Percentiles rank a stretch among this genome's conserved stretches.
These are phyloP conservation scores for Trypanosoma lewisi DNA, from an alignment of 208 protist species.

Conservation along the genomic window DNA sequence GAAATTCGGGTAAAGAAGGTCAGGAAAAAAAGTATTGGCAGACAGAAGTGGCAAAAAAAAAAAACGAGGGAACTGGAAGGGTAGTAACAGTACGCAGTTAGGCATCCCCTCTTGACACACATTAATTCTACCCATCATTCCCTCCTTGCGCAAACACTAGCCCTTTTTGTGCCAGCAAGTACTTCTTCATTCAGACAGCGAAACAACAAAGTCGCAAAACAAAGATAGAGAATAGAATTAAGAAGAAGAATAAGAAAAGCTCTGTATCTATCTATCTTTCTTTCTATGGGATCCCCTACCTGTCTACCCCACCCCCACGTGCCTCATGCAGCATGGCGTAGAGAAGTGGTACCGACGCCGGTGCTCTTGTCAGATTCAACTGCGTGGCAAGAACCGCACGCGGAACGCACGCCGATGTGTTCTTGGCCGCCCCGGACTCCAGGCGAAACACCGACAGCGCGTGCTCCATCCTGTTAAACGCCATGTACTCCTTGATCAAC, in stretches of 20 bases:
- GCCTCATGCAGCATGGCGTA: constrained; percentile 84
- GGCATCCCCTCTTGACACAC: background rate
- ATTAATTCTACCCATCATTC: too few relatives aligned
- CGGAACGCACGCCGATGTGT: constrained; percentile 34
- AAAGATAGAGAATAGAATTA: too few relatives aligned
- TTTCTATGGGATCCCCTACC: background rate
- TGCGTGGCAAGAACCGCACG: constrained; percentile 68
- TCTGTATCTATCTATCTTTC: constrained; percentile 4
- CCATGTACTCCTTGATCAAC: constrained; percentile 93
- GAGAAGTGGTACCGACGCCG: constrained; percentile 62
- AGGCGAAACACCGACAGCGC: constrained; percentile 83
- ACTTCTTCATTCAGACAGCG: background rate
- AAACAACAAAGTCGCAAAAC: too few relatives aligned
- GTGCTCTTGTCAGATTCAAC: constrained; percentile 71
- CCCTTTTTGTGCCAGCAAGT: background rate
- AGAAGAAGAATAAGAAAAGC: constrained; percentile 1
- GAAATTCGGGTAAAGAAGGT: too few relatives aligned
- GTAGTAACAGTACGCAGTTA: too few relatives aligned
- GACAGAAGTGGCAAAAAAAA: too few relatives aligned
- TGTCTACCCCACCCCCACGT: constrained; percentile 34
- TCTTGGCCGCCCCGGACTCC: constrained; percentile 55
- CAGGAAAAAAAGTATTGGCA: too few relatives aligned
- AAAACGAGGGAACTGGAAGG: too few relatives aligned
- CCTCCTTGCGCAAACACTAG: too few relatives aligned
- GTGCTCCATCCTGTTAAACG: constrained; percentile 90